phyloP scores from a whole-genome alignment of 2,329 filamentous ascomycete species.

The Akanthomyces uredinophilus region DNA sequence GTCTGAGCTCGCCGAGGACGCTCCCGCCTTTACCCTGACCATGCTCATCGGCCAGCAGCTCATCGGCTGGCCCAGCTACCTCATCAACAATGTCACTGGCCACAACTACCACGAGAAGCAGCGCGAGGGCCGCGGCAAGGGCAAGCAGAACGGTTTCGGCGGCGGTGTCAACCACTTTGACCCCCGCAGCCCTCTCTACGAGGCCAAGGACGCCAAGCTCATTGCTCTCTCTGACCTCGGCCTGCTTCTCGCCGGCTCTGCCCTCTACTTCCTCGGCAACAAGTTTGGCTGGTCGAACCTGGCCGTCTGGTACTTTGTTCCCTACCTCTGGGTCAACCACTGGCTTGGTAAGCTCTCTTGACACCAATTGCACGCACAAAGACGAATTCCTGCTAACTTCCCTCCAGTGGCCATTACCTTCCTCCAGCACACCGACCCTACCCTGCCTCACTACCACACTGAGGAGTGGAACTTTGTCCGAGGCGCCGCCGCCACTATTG shows the following conservation, averaged over 20 bases:
- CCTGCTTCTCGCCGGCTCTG: constrained; percentile 55
- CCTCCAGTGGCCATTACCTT: constrained; percentile 84
- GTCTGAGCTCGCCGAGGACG: constrained; percentile 87
- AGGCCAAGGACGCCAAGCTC: constrained; percentile 82
- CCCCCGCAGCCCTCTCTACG: constrained; percentile 81
- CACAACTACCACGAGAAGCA: constrained; percentile 93
- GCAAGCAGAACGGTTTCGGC: constrained; percentile 78
- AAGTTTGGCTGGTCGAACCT: constrained; percentile 82
- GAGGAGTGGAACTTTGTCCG: constrained; percentile 89
- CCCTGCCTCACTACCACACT: constrained; percentile 84
- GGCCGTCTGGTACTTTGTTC: constrained; percentile 88
- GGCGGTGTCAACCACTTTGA: constrained; percentile 93
- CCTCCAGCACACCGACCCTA: constrained; percentile 94
- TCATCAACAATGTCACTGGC: constrained; percentile 87
- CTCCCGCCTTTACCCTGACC: constrained; percentile 72
- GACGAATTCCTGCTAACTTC: constrained; percentile 22
- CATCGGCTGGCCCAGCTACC: constrained; percentile 88
- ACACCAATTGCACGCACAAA: not conserved
- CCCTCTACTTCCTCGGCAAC: constrained; percentile 64
- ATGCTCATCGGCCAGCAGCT: constrained; percentile 81
- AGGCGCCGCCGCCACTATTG: constrained; percentile 90
- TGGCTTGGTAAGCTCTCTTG: constrained; percentile 74
- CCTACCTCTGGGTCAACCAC: constrained; percentile 98
- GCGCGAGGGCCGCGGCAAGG: constrained; percentile 85
- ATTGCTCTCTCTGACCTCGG: constrained; percentile 86